phyloP scores from a whole-genome alignment of 352 stramenopile species.

The Phytophthora citricola region DNA sequence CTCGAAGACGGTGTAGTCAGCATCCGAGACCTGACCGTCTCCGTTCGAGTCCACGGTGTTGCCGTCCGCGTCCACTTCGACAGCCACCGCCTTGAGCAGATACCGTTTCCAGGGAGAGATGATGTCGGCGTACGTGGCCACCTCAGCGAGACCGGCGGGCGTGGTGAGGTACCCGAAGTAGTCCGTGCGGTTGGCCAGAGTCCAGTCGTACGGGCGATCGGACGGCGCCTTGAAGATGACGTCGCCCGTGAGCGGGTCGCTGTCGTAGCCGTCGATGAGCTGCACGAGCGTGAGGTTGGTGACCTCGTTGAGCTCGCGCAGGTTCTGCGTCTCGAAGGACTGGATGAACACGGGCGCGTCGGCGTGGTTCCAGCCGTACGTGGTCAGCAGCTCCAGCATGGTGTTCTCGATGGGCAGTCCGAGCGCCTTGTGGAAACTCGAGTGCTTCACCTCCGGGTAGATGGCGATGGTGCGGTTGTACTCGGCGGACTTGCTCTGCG shows the following conservation, averaged over 20 bases:
- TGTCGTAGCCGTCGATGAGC: conserved; percentile 70
- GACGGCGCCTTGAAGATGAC: conserved; percentile 52
- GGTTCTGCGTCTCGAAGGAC: conserved; percentile 81
- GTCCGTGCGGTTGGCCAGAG: conserved; percentile 54
- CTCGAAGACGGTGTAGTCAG: conserved; percentile 62
- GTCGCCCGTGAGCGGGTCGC: conserved; percentile 62
- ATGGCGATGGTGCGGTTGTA: conserved; percentile 76
- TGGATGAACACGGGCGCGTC: conserved; percentile 76
- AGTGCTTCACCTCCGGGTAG: conserved; percentile 91
- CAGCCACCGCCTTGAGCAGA: conserved; percentile 59
- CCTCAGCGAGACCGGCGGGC: conserved; percentile 60
- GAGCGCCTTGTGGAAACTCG: conserved; percentile 73
- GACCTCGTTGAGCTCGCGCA: conserved; percentile 66
- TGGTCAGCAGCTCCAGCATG: conserved; percentile 72
- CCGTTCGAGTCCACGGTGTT: conserved; percentile 67
- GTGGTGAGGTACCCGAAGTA: conserved; percentile 66
- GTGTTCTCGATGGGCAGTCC: conserved; percentile 81
- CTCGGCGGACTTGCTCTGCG: conserved; percentile 68
- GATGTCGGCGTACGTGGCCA: conserved; percentile 69
- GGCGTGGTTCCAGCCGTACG: conserved; percentile 71
- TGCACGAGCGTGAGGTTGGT: conserved; percentile 84
- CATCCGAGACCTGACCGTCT: conserved; percentile 64
- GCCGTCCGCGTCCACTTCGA: conserved; percentile 47
- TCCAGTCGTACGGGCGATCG: conserved; percentile 74
- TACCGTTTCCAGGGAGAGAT: conserved; percentile 89